phyloP scores from a whole-genome alignment of 2,329 filamentous ascomycete species.

The Fusarium hostae region DNA sequence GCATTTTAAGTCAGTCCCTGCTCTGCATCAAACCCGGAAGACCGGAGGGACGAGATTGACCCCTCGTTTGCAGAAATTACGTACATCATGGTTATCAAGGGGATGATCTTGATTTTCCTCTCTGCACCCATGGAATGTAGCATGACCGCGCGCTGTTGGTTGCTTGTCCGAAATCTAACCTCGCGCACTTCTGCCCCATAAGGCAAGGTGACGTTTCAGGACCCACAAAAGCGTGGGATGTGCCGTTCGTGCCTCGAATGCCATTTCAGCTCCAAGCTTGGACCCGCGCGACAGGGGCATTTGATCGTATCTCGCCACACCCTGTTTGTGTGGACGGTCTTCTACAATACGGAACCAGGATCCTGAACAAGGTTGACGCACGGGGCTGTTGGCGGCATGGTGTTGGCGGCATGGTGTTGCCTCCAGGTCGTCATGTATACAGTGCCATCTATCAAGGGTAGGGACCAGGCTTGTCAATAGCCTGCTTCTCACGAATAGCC shows the following conservation, averaged over 20 bases:
- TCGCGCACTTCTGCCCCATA: background rate
- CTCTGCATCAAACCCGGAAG: background rate
- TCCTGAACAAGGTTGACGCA: background rate
- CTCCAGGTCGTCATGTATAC: background rate
- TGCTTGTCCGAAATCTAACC: background rate
- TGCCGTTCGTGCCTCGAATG: background rate
- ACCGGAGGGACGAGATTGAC: background rate
- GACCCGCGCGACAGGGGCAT: background rate
- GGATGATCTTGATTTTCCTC: too few relatives aligned
- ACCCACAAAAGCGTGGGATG: background rate
- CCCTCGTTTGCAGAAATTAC: too few relatives aligned
- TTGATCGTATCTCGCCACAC: background rate
- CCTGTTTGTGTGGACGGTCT: background rate
- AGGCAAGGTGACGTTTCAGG: background rate
- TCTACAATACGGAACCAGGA: background rate
- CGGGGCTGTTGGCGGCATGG: background rate
- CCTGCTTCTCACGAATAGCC: too few relatives aligned
- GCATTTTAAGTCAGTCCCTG: background rate
- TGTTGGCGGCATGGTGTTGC: too few relatives aligned
- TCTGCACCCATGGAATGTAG: too few relatives aligned
- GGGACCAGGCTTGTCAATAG: too few relatives aligned
- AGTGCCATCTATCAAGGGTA: background rate
- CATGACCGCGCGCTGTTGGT: too few relatives aligned
- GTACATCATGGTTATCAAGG: too few relatives aligned
- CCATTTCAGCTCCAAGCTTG: background rate